Conservation (phyloP, 225 moss, liverwort and hornwort species). For the Marchantia paleacea region DNA sequence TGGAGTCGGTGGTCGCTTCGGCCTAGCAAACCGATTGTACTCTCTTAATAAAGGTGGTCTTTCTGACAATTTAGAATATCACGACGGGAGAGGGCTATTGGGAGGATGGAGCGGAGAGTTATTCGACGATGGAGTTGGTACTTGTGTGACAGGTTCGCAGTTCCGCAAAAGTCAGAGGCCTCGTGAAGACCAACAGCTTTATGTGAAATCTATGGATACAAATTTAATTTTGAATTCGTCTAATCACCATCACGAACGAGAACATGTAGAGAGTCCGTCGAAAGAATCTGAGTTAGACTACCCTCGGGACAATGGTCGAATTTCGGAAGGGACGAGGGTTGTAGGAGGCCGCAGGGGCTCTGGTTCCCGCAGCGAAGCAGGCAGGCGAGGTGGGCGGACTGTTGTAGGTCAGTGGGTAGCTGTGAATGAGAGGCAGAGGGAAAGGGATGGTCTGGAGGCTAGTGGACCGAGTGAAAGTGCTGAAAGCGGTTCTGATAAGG, state of each 20-base stretch:
- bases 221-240: conserved; percentile 30
- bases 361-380: conserved; percentile 47
- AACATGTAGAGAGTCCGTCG: conserved; percentile 21
- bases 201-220: conserved; percentile 29
- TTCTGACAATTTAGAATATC: conserved; percentile 53
- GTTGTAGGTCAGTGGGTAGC: conserved; percentile 83
- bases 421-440: conserved; percentile 71
- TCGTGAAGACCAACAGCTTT: conserved; percentile 29
- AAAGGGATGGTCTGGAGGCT: conserved; percentile 47
- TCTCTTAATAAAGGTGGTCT: conserved; percentile 22
- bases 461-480: conserved; percentile 27
- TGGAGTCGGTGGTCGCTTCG: conserved; percentile 34
- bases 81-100: conserved; percentile 43
- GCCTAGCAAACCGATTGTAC: conserved; percentile 23
- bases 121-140: conserved; percentile 37
- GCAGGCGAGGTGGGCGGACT: conserved; percentile 61
- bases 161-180: conserved; percentile 35
- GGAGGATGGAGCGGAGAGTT: conserved; percentile 54
- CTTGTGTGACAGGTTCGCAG: conserved; percentile 17
- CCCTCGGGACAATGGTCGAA: conserved; percentile 38
- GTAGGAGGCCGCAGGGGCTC: conserved; percentile 54
- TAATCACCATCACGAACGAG: conserved; percentile 28
- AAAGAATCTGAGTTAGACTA: conserved; percentile 40
- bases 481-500: conserved; percentile 44
- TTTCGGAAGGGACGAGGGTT: conserved; percentile 26